Percentiles rank a stretch among this genome's conserved stretches.
phyloP scores from a whole-genome alignment of 768 basidiomycete species.

The Wakefieldia striispora region DNA sequence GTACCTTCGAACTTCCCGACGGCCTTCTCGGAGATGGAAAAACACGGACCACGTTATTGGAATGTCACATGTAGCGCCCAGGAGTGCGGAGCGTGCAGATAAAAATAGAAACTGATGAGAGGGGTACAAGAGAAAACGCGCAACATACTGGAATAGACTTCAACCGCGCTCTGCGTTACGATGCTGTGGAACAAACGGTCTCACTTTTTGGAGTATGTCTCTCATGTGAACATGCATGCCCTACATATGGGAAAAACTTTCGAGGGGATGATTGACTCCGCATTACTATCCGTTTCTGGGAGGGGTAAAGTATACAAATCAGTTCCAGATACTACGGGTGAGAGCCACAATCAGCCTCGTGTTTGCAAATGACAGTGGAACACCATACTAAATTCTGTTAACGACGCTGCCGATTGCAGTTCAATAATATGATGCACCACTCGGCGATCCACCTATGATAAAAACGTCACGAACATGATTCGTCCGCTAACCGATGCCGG shows the following conservation, averaged over 20 bases:
- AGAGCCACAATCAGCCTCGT: not conserved
- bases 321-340: not conserved
- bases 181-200: no score
- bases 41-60: conserved; percentile 20
- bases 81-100: conserved; percentile 26
- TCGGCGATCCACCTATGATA: conserved; percentile 2
- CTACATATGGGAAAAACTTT: no score
- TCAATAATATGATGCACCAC: no score
- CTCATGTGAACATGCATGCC: no score
- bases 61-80: conserved; percentile 11
- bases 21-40: conserved; percentile 19
- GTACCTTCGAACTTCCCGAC: conserved; percentile 6
- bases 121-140: no score
- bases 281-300: no score
- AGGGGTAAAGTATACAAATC: no score
- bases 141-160: no score
- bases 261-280: no score
- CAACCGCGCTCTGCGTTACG: no score
- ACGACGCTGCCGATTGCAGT: not conserved
- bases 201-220: no score
- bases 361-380: not conserved
- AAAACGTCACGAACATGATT: conserved; percentile 1
- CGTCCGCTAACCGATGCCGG: conserved; percentile 1
- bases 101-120: no score
- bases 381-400: conserved; percentile 4